Base-by-base conservation (phyloP, 2,329 filamentous ascomycete genomes). In the Paracamarosporium sp. region DNA sequence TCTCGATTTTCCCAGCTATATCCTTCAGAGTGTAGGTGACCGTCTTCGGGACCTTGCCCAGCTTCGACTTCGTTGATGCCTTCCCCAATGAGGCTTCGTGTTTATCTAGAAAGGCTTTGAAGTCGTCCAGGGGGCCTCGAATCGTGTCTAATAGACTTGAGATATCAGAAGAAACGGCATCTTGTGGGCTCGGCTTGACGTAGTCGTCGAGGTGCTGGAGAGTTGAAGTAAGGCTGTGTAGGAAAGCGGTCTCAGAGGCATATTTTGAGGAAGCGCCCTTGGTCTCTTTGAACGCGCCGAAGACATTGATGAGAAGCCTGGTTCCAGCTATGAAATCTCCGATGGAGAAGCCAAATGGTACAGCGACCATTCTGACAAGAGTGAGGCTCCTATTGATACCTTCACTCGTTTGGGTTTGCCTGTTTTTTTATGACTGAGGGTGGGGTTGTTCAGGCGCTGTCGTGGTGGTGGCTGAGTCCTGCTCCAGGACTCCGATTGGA, bases 251-350 rank as follows among this genome's bases (percentile, higher is more conserved):
- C 41, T 53, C 40, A 9, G 50, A 53, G 5, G 50, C 28, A 24
- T 35, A 53, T 22, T 46, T 53, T 3, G 27, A n/a, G 7, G 50
- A 45, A 9, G 50, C 50, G 7, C 50, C 50, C 3, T 40, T 28
- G 4, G 50, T 8, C 27, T 53, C 50, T 35, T 53, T 53, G 50
- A 53, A 53, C 12, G 38, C 25, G n/a, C 28, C 25, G 40, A 53
- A 25, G 4, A 53, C 5, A 12, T 9, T 33, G 28, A 46, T 45
- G 6, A 53, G 40, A 15, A 53, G 38, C 9, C 46, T 45, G 17
- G 50, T 44, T 9, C 40, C 50, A 15, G 50, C 40, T 15, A 53
- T 35, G 28, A 53, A 53, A 17, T 53, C 50, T 11, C 50, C 50
- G 9, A 53, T 24, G 13, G 41, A 53, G 40, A 53, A 46, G 2